phyloP scores from a whole-genome alignment of 2,329 filamentous ascomycete species.

The Alternaria ventricosa region DNA sequence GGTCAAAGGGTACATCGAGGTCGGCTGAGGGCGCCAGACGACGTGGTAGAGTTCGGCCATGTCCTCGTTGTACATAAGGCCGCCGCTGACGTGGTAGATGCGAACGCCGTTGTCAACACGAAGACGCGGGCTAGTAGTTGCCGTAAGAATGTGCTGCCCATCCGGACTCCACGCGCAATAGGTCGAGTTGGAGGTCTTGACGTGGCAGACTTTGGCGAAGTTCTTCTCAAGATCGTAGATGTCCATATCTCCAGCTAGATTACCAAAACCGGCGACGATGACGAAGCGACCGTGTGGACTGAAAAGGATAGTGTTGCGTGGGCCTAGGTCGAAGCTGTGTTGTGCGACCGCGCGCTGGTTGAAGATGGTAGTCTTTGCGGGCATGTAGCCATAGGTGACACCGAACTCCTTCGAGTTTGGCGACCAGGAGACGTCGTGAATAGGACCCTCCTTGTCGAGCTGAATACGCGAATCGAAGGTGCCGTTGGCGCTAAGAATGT shows the following conservation, averaged over 20 bases:
- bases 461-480: constrained; percentile 90
- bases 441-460: constrained; percentile 95
- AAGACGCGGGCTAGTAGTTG: constrained; percentile 93
- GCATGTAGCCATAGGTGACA: constrained; percentile 98
- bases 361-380: constrained; percentile 98
- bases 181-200: constrained; percentile 94
- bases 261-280: constrained; percentile 94
- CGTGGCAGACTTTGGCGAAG: constrained; percentile 88
- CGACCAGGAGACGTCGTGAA: constrained; percentile 98
- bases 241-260: constrained; percentile 96
- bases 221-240: constrained; percentile 96
- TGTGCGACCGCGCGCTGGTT: constrained; percentile 83
- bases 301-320: constrained; percentile 94
- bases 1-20: constrained; percentile 65
- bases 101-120: constrained; percentile 96
- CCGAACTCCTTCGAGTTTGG: constrained; percentile 97
- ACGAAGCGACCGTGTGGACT: constrained; percentile 93
- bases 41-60: constrained; percentile 92
- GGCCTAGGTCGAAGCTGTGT: constrained; percentile 84
- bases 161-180: constrained; percentile 98
- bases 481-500: constrained; percentile 89
- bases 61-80: constrained; percentile 93
- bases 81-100: constrained; percentile 89
- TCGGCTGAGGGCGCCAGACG: constrained; percentile 79
- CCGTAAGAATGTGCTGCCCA: constrained; percentile 92